These are phyloP conservation scores for Coleophoma crateriformis DNA, from an alignment of 2,329 filamentous ascomycete species.

Conservation along the genomic window DNA sequence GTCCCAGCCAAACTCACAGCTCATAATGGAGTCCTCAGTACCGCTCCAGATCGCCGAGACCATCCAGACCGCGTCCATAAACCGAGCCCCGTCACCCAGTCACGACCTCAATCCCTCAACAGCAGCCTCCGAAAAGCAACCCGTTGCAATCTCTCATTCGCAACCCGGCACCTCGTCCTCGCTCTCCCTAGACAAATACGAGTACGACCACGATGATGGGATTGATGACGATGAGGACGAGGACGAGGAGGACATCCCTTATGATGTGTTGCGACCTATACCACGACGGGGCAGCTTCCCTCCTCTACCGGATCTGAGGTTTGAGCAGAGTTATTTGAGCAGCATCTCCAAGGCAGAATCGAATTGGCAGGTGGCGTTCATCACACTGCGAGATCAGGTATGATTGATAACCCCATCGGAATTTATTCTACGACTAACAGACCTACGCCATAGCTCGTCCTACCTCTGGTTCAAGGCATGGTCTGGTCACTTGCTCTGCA, in stretches of 20 bases:
- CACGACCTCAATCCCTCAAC: constrained; percentile 82
- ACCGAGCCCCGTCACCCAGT: constrained; percentile 60
- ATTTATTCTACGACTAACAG: neutral
- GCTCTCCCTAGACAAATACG: constrained; percentile 23
- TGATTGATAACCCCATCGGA: constrained; percentile 9
- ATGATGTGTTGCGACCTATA: constrained; percentile 53
- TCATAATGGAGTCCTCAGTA: constrained; percentile 27
- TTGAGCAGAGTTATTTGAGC: constrained; percentile 96
- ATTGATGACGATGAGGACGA: constrained; percentile 38
- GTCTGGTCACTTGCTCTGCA: constrained; percentile 81
- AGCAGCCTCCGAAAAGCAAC: constrained; percentile 60
- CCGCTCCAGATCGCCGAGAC: constrained; percentile 69
- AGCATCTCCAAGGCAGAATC: constrained; percentile 77
- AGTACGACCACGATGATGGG: constrained; percentile 31
- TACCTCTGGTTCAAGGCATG: constrained; percentile 82
- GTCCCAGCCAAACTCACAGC: neutral
- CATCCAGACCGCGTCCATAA: constrained; percentile 76
- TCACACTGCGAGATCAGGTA: constrained; percentile 88
- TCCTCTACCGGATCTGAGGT: constrained; percentile 81
- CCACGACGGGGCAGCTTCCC: constrained; percentile 49
- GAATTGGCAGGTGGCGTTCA: constrained; percentile 74
- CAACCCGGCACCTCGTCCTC: constrained; percentile 16
- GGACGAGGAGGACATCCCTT: constrained; percentile 60
- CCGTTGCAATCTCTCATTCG: constrained; percentile 39
- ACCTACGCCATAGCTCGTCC: constrained; percentile 55